Conservation (phyloP, 768 basidiomycete species). For the Leccinum boreale region DNA sequence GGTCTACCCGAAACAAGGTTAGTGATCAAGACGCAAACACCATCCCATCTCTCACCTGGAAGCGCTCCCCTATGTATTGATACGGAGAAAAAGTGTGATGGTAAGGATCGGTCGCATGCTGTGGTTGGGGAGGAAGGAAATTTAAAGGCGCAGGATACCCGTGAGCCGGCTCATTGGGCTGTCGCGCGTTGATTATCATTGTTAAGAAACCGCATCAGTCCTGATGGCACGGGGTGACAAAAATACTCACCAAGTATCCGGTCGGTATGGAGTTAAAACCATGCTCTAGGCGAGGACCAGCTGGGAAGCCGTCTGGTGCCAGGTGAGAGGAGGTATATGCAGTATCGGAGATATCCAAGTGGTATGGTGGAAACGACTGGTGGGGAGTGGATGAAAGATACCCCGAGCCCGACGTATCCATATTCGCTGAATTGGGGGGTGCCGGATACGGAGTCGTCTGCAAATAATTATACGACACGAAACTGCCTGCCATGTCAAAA, state of each 20-base stretch:
- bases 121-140: not conserved
- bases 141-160: not conserved
- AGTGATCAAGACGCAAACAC: not conserved
- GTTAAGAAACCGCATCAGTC: no score
- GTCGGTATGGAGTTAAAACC: not conserved
- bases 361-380: not conserved
- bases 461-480: not conserved
- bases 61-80: not conserved
- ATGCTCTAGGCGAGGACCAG: not conserved
- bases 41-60: not conserved
- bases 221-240: not conserved
- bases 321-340: not conserved
- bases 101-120: no score
- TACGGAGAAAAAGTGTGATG: not conserved
- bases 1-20: not conserved
- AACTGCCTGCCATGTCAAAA: not conserved
- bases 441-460: not conserved
- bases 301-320: not conserved
- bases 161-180: not conserved
- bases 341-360: no score
- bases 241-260: not conserved
- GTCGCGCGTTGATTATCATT: not conserved
- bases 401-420: not conserved
- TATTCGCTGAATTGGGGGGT: not conserved
- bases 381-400: not conserved